Evolutionary conservation across 2,329 filamentous ascomycete genomes (phyloP).

Genomic region (Teratosphaeria nubilosa): DNA sequence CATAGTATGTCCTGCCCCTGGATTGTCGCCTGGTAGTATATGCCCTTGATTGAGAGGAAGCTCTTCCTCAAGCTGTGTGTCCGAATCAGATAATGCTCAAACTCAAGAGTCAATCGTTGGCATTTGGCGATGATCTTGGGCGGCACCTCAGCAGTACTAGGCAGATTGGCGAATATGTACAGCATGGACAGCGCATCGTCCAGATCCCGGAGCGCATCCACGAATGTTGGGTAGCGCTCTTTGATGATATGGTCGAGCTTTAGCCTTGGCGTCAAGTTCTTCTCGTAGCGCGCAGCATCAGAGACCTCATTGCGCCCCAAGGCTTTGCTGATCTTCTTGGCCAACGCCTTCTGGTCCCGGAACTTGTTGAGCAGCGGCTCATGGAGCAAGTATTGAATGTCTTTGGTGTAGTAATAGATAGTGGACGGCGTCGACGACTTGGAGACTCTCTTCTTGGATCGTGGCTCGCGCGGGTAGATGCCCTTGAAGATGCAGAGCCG

Average conservation of each 20-base stretch:
- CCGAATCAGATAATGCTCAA: conserved; percentile 93
- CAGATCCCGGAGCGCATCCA: conserved; percentile 84
- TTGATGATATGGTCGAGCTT: conserved; percentile 94
- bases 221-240: conserved; percentile 94
- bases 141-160: conserved; percentile 78
- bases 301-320: conserved; percentile 83
- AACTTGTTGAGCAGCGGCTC: conserved; percentile 91
- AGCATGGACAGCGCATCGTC: conserved; percentile 96
- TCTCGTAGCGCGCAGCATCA: conserved; percentile 82
- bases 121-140: conserved; percentile 93
- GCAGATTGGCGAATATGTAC: conserved; percentile 93
- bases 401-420: conserved; percentile 86
- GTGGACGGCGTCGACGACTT: conserved; percentile 84
- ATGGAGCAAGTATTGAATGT: conserved; percentile 96
- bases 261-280: conserved; percentile 79
- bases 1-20: conserved; percentile 95
- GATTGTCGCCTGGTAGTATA: conserved; percentile 97
- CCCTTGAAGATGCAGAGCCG: conserved; percentile 99
- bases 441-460: conserved; percentile 92
- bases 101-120: conserved; percentile 86
- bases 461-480: conserved; percentile 94
- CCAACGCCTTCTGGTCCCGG: conserved; percentile 89
- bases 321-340: conserved; percentile 93
- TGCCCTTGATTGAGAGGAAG: conserved; percentile 96
- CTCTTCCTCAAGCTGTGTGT: conserved; percentile 89